Percentiles rank a stretch among this genome's conserved stretches.
phyloP scores from a whole-genome alignment of 495 filamentous ascomycete genomes.

The Talaromyces trachyspermus region DNA sequence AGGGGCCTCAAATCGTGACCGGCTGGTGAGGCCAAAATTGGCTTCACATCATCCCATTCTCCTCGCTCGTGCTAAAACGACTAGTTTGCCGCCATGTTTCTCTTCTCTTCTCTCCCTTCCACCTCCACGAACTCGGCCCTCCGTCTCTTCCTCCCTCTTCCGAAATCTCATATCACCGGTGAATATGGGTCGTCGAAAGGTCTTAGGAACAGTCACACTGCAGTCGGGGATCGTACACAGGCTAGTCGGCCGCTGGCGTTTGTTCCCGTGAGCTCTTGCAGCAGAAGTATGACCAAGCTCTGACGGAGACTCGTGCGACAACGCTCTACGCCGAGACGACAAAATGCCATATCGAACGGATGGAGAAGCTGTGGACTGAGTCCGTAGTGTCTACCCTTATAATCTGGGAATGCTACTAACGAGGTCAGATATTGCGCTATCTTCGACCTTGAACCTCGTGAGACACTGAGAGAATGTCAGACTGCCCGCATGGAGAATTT shows the following conservation, averaged over 20 bases:
- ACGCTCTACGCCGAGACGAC: background rate
- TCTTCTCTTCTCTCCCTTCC: background rate
- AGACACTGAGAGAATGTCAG: conserved; percentile 5
- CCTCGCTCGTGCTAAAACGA: background rate
- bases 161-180: background rate
- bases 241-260: background rate
- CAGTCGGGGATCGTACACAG: background rate
- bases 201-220: background rate
- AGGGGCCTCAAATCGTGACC: background rate
- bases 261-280: background rate
- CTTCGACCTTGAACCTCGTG: background rate
- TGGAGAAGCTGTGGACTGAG: background rate
- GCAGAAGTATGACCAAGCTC: background rate
- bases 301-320: background rate
- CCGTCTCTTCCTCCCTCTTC: background rate
- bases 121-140: background rate
- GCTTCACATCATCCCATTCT: background rate
- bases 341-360: conserved; percentile 1
- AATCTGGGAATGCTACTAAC: background rate
- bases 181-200: background rate
- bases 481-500: conserved; percentile 6
- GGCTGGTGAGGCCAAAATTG: background rate
- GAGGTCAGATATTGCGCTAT: background rate
- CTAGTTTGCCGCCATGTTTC: background rate
- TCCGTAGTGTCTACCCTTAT: background rate